phyloP scores from a whole-genome alignment of 352 stramenopile genomes.

The Globisporangium heterothallicum region DNA sequence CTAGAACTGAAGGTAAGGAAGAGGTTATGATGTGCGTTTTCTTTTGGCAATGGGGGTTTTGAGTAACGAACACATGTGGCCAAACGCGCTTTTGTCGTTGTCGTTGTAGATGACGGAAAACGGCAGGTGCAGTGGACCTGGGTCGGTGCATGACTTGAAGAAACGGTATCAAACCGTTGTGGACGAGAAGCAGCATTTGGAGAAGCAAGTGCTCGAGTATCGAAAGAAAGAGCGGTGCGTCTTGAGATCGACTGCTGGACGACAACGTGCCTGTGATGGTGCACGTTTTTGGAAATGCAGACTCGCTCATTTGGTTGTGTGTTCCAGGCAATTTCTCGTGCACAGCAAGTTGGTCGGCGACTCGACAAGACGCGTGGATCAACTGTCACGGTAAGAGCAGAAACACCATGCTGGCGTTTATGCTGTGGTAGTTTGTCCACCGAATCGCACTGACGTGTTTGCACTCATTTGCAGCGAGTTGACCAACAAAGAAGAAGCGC shows the following conservation, averaged over 20 bases:
- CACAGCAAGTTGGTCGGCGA: slow-evolving; percentile 59
- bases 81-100: background rate
- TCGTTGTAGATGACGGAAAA: slow-evolving; percentile 9
- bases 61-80: too few species aligned
- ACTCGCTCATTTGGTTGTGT: background rate
- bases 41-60: too few species aligned
- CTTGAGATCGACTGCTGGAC: too few species aligned
- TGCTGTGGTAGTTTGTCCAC: background rate
- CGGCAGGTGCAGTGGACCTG: slow-evolving; percentile 12
- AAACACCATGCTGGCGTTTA: background rate
- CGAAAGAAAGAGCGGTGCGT: slow-evolving; percentile 53
- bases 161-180: slow-evolving; percentile 58
- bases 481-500: slow-evolving; percentile 44
- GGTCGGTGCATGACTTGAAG: slow-evolving; percentile 42
- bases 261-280: background rate
- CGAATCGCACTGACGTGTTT: background rate
- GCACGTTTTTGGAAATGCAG: background rate
- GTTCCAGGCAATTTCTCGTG: slow-evolving; percentile 48
- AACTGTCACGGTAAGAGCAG: slow-evolving; percentile 54
- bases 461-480: slow-evolving; percentile 33
- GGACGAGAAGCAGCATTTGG: slow-evolving; percentile 53
- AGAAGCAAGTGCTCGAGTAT: slow-evolving; percentile 47
- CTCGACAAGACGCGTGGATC: slow-evolving; percentile 57
- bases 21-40: too few species aligned
- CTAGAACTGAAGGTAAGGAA: slow-evolving; percentile 50